Base-by-base conservation (phyloP, 345 rosid species). In the Boechera retrofracta region DNA sequence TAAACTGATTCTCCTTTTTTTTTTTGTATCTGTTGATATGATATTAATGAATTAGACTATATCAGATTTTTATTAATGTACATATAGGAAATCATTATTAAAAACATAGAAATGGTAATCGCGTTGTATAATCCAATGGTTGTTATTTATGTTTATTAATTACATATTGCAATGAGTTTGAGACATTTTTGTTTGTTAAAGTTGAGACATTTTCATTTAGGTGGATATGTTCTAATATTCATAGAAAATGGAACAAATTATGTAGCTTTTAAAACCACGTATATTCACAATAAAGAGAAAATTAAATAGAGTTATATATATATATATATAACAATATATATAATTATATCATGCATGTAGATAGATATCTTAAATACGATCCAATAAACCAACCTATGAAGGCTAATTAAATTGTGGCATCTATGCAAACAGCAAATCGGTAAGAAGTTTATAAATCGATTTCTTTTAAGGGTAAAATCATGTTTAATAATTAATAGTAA, bases 351-450 rank as follows among this genome's bases (percentile, higher is more conserved):
- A 28, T 51, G 52, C 61, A 49, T 9, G 16, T 58, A 72, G 31
- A 16, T 18, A 31, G 12, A 4, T 58, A 58, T 33, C 58, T 48
- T 48, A 29, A 45, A 21, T 74, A 32, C 15, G 13, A 57, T 53
- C 18, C 45, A 32, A 32, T 64, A 3, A 42, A 55, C 54, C 10
- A 64, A 24, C 35, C 26, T 31, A 53, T 39, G 29, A 38, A 12
- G 32, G 69, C 31, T 73, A 18, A 7, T 28, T 52, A 36, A 38
- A 73, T 5, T 48, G 44, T 54, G 26, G 28, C 64, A 74, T 32
- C 38, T 44, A 29, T 12, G 24, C 47, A 15, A 42, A 55, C 10
- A 57, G 44, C 9, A 74, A 42, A 53, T 55, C 28, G 21, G n/a
- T 64, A 33, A 53, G 9, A 49, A 53, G 11, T 38, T 38, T 38